Base-by-base conservation (phyloP, 257 asterid species). In the Capsicum rhomboideum region DNA sequence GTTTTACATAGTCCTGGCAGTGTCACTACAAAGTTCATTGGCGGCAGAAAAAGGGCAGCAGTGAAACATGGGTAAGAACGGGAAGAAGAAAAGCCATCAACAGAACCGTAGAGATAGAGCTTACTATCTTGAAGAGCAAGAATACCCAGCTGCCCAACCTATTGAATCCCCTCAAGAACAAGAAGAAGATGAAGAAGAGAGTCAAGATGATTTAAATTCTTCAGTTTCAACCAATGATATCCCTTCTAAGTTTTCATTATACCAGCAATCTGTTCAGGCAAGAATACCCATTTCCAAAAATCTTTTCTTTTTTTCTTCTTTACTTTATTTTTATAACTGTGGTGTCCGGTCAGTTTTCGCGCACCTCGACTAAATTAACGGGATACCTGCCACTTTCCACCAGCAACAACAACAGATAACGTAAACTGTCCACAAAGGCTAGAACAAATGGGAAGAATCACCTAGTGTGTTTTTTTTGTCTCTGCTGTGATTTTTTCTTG, bases 211-310 rank as follows among this genome's bases (percentile, higher is more conserved):
- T 40, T 75, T 49, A 11, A 80, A 42, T 31, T 40, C 75, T 31
- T 77, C 54, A 53, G 46, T 78, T 54, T 86, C 82, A 67, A 66
- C 86, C 46, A 56, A 42, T 42, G 94, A 87, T 31, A 2, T 89
- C 79, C 98, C 97, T 79, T 95, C 98, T 1, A 97, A 93, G 84
- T 95, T 92, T 88, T 90, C 84, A 71, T 93, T 97, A 49, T 97
- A 97, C 86, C 98, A 97, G 78, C 99, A 95, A 84, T 95, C 99
- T 66, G 98, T 97, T 82, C 98, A 96, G 97, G 99, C 91, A 64
- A 85, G 80, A 34, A 23, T 61, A 87, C 78, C n/a, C 52, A 56
- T 21, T 56, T 67, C 13, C n/a, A 18, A 7, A 29, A 44, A 8
- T 10, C 69, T 63, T 16, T 40, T 52, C 42, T 58, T 71, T 68